Evolutionary conservation across 2,329 filamentous ascomycete genomes (phyloP).

Genomic region (Penicillium sp.): DNA sequence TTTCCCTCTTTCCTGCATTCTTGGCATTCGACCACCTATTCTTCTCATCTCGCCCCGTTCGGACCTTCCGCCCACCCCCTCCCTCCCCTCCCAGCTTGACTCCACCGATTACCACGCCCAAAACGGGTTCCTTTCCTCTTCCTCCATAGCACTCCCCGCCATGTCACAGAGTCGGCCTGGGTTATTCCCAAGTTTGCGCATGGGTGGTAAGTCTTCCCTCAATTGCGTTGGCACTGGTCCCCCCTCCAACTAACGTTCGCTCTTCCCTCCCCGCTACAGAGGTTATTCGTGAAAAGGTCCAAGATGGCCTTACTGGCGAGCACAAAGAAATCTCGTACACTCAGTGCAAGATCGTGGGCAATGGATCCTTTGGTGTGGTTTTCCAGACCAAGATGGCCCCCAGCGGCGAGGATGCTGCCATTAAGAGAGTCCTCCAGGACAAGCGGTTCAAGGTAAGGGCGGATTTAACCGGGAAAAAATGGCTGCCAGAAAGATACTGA

Average conservation of each 20-base stretch:
- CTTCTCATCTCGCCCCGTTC: constrained; percentile 36
- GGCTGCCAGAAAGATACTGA: constrained; percentile 28
- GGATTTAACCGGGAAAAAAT: constrained; percentile 4
- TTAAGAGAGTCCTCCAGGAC: constrained; percentile 98
- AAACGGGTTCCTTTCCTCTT: constrained; percentile 56
- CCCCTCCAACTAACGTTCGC: not conserved
- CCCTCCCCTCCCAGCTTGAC: constrained; percentile 26
- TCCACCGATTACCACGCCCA: constrained; percentile 47
- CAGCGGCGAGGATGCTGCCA: constrained; percentile 96
- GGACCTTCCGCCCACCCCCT: constrained; percentile 37
- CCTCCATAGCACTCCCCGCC: constrained; percentile 43
- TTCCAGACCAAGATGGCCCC: constrained; percentile 99
- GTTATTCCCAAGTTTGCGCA: constrained; percentile 84
- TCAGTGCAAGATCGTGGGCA: constrained; percentile 99
- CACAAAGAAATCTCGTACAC: constrained; percentile 97
- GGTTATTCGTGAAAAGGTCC: constrained; percentile 97
- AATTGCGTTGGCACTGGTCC: constrained; percentile 16
- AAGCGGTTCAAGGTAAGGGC: constrained; percentile 92
- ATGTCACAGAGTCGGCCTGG: constrained; percentile 93
- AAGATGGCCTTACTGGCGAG: constrained; percentile 95
- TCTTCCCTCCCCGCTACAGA: constrained; percentile 56
- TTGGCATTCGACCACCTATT: constrained; percentile 36
- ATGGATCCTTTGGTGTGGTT: constrained; percentile 97
- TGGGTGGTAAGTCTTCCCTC: constrained; percentile 76
- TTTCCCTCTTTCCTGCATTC: constrained; percentile 26